Base-by-base conservation (phyloP, 177 flowering plant species). In the Vitis hybrid region DNA sequence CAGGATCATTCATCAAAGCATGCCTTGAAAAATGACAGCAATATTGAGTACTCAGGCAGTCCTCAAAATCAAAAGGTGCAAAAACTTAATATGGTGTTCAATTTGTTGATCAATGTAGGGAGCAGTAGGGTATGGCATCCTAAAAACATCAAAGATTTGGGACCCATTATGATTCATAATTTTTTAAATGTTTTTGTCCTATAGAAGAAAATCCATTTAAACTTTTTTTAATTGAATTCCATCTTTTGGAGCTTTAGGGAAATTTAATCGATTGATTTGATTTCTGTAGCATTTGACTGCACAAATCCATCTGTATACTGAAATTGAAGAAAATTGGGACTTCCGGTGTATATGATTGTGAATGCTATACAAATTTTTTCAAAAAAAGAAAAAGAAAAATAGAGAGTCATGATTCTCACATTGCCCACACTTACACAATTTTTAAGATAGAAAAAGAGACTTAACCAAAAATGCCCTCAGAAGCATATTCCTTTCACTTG, bases 1-100 rank as follows among this genome's bases (percentile, higher is more conserved):
- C 79, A 85, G 84, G 85, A 82, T 54, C 66, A 60, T 62, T 65
- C 81, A 68, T 65, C 64, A 9, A 77, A 66, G 55, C 69, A 65
- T 19, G 31, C 62, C 14, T 65, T 59, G 65, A 77, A 80, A 71
- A 74, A 22, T 17, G 76, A 69, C 15, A 70, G 63, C 31, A 69
- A 24, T 52, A 14, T 56, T 53, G 84, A 80, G 64, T 51, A 59
- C 69, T 60, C 83, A 31, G 75, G 77, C 49, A 82, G 79, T 75
- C 80, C 82, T 28, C 77, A 52, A 24, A 59, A 50, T 52, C 65
- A 52, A 68, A 73, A 83, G 83, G 84, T 85, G 76, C 8, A 69
- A 0, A 20, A 28, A 55, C 3, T 58, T 38, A 17, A 66, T 62
- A n/a, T 57, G 50, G 2, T 59, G 28, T 52, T 15, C 58, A 22